Evolutionary conservation across 805 yeast species (phyloP).

Genomic region (Ogataea pini): DNA sequence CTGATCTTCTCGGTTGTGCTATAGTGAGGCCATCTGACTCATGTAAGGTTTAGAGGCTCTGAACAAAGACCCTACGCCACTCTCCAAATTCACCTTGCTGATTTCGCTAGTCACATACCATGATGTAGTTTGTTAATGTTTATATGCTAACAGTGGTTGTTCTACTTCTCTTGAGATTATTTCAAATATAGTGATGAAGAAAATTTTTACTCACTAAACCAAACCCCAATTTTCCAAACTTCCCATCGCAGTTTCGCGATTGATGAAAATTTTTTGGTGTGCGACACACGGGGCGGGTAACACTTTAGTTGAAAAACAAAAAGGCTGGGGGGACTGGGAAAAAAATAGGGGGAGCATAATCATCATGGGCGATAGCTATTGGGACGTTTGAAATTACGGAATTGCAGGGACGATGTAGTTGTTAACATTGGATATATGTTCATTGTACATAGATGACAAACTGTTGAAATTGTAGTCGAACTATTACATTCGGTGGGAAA

Average conservation of each 20-base stretch:
- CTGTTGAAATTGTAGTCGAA: too few relatives aligned
- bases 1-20: not conserved
- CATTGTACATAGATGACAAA: too few relatives aligned
- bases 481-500: too few relatives aligned
- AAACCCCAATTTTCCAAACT: constrained; percentile 6
- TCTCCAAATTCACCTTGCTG: not conserved
- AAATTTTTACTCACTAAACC: constrained; percentile 8
- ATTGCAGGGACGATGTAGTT: too few relatives aligned
- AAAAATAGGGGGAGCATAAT: too few relatives aligned
- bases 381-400: too few relatives aligned
- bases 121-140: constrained; percentile 8
- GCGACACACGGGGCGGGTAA: constrained; percentile 19
- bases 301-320: not conserved
- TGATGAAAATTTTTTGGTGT: constrained; percentile 22
- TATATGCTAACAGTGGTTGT: constrained; percentile 8
- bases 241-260: constrained; percentile 6
- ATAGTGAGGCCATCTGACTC: not conserved
- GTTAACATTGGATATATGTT: too few relatives aligned
- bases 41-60: not conserved
- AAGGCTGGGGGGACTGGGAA: too few relatives aligned
- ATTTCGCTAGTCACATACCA: constrained; percentile 4
- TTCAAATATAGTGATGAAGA: constrained; percentile 11
- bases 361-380: too few relatives aligned
- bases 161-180: constrained; percentile 2
- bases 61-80: not conserved